Percentiles rank a stretch among this genome's conserved stretches.
Conservation (phyloP, 768 basidiomycete species). For the Cystofilobasidium ferigula region DNA sequence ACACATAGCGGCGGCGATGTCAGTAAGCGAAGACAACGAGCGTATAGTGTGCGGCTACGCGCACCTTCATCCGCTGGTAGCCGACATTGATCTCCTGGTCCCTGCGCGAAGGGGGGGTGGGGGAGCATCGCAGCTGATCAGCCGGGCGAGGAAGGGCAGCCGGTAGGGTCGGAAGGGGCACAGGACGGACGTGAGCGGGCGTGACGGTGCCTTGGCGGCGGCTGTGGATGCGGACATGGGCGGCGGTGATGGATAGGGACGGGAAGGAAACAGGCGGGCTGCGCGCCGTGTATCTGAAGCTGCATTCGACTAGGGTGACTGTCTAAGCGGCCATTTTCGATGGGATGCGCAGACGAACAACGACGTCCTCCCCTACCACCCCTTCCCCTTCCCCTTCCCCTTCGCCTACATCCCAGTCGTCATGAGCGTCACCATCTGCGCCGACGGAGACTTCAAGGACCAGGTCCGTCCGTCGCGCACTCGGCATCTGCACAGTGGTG, state of each 20-base stretch:
- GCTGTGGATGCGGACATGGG: conserved; percentile 2
- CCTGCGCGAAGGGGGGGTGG: not conserved
- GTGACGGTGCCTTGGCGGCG: not conserved
- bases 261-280: too few species aligned
- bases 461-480: conserved; percentile 45
- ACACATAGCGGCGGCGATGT: too few species aligned
- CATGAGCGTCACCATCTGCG: conserved; percentile 56
- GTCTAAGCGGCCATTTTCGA: too few species aligned
- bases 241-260: too few species aligned
- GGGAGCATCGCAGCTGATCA: too few species aligned
- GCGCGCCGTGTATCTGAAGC: too few species aligned
- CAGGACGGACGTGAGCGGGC: not conserved
- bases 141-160: not conserved
- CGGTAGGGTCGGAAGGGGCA: not conserved
- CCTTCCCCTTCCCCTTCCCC: not conserved
- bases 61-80: conserved; percentile 58
- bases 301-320: too few species aligned
- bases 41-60: too few species aligned
- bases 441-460: conserved; percentile 79
- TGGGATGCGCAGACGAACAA: too few species aligned
- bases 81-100: conserved; percentile 65
- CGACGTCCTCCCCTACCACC: not conserved
- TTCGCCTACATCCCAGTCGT: not conserved
- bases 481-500: not conserved
- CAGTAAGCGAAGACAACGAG: too few species aligned